A percentile compares a stretch with the other conserved stretches of the same genome.
These are phyloP conservation scores for Viridothelium virens DNA, from an alignment of 495 filamentous ascomycete species.

Conservation along the genomic window DNA sequence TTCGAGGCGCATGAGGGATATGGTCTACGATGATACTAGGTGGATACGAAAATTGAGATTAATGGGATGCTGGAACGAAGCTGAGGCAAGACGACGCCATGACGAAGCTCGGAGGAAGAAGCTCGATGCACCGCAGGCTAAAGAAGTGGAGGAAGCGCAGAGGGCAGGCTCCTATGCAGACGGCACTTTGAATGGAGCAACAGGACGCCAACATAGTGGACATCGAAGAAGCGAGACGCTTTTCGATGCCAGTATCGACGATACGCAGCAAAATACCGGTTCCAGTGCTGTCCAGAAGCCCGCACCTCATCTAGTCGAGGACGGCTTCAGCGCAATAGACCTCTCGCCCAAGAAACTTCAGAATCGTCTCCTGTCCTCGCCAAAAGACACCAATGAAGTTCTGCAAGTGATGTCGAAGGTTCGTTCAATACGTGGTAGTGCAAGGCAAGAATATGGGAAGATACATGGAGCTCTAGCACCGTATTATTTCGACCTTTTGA, in stretches of 20 bases:
- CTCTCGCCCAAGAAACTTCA: constrained; percentile 33
- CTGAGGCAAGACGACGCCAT: constrained; percentile 67
- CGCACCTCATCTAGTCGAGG: constrained; percentile 33
- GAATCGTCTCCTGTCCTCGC: constrained; percentile 26
- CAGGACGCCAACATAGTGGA: constrained; percentile 27
- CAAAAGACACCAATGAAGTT: constrained; percentile 39
- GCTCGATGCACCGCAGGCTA: constrained; percentile 50
- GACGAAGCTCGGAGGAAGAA: constrained; percentile 66
- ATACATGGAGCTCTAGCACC: constrained; percentile 81
- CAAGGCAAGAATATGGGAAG: constrained; percentile 82
- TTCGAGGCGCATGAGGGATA: constrained; percentile 85
- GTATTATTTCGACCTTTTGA: constrained; percentile 75
- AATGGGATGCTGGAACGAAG: constrained; percentile 91
- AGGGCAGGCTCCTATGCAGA: constrained; percentile 35
- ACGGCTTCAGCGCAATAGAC: constrained; percentile 62
- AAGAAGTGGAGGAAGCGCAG: constrained; percentile 43
- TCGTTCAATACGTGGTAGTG: constrained; percentile 74
- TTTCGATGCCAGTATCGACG: constrained; percentile 62
- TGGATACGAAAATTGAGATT: constrained; percentile 78
- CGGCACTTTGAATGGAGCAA: constrained; percentile 31
- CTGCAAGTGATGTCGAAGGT: constrained; percentile 59
- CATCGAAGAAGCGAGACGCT: constrained; percentile 39
- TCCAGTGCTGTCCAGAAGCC: constrained; percentile 13
- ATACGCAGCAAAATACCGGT: constrained; percentile 22
- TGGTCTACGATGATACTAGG: constrained; percentile 97